phyloP scores from a whole-genome alignment of 176 grass and related monocot genomes.

The Coix lacrymajobi region DNA sequence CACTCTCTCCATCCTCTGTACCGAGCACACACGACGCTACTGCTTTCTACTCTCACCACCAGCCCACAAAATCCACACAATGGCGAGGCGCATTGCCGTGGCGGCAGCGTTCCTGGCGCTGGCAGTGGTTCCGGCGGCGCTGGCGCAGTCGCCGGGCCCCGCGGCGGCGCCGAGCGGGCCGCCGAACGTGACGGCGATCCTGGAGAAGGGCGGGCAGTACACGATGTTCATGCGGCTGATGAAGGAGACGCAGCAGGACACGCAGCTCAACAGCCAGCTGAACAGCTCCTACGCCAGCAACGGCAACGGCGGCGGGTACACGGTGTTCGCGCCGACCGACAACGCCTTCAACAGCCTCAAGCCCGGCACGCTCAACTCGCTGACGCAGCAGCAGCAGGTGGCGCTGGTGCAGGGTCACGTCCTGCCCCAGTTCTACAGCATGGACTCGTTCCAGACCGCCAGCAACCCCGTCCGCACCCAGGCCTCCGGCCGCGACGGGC shows the following conservation, averaged over 20 bases:
- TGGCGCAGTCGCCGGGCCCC: slow-evolving; percentile 16
- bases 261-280: slow-evolving; percentile 80
- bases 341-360: slow-evolving; percentile 89
- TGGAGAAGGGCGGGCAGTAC: slow-evolving; percentile 78
- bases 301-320: slow-evolving; percentile 52
- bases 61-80: not conserved
- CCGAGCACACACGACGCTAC: not conserved
- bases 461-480: slow-evolving; percentile 94
- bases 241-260: slow-evolving; percentile 67
- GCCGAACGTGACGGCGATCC: slow-evolving; percentile 60
- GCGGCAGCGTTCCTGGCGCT: slow-evolving; percentile 15
- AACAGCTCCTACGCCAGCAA: slow-evolving; percentile 65
- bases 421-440: slow-evolving; percentile 59
- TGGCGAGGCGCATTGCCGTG: slow-evolving; percentile 26
- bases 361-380: slow-evolving; percentile 72
- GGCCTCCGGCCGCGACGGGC: slow-evolving; percentile 55
- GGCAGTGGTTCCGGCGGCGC: not conserved
- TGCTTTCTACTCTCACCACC: not conserved
- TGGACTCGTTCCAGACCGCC: slow-evolving; percentile 58
- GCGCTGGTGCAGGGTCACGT: slow-evolving; percentile 81
- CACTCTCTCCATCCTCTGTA: not conserved
- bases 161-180: slow-evolving; percentile 18
- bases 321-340: slow-evolving; percentile 88
- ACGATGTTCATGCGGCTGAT: slow-evolving; percentile 63
- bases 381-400: slow-evolving; percentile 75